Evolutionary conservation across 495 filamentous ascomycete genomes (phyloP).

Genomic region (Tirmania nivea): DNA sequence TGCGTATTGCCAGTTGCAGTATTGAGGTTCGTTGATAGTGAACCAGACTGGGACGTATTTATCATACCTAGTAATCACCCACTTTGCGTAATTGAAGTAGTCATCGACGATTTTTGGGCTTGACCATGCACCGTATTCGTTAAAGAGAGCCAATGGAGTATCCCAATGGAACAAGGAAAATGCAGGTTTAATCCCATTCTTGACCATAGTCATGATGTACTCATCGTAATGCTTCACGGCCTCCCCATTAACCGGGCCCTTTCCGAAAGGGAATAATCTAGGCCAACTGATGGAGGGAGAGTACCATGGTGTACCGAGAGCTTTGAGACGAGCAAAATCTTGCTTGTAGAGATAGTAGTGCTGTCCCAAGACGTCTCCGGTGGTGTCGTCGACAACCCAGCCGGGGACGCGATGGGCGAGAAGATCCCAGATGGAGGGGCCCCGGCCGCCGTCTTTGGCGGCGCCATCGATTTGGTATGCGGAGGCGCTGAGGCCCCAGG

Average conservation of each 20-base stretch:
- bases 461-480: conserved; percentile 21
- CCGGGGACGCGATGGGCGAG: conserved; percentile 20
- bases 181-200: conserved; percentile 22
- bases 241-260: conserved; percentile 23
- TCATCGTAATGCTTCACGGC: conserved; percentile 25
- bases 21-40: conserved; percentile 26
- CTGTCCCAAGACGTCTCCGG: conserved; percentile 23
- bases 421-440: conserved; percentile 20
- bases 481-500: conserved; percentile 18
- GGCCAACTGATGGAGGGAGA: conserved; percentile 27
- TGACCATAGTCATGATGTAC: conserved; percentile 23
- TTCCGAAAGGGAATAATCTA: conserved; percentile 26
- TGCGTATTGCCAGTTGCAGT: conserved; percentile 23
- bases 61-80: conserved; percentile 24
- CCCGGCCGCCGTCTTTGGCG: conserved; percentile 17
- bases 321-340: conserved; percentile 23
- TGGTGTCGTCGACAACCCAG: conserved; percentile 22
- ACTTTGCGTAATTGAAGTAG: conserved; percentile 25
- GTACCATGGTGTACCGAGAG: conserved; percentile 22
- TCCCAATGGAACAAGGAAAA: conserved; percentile 29
- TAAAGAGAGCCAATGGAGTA: conserved; percentile 25
- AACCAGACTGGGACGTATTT: conserved; percentile 25
- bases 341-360: conserved; percentile 28
- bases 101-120: conserved; percentile 22
- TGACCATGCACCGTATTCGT: conserved; percentile 26